Percentiles rank a stretch among this genome's conserved stretches.
Evolutionary conservation across 1,139 yeast species (phyloP).

Genomic region (Komagataea norvegica): DNA sequence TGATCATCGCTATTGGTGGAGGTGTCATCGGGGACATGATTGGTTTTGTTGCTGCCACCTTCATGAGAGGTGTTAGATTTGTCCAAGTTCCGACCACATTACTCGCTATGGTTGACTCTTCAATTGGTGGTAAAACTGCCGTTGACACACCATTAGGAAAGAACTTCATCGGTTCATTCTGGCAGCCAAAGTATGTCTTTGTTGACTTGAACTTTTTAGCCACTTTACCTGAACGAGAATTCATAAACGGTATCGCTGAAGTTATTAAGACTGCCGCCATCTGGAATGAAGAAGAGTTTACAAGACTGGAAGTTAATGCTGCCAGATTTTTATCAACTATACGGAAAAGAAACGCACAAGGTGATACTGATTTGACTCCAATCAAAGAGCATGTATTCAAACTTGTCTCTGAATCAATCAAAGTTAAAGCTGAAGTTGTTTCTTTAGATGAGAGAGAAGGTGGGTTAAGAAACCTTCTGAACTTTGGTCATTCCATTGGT

Average conservation of each 20-base stretch:
- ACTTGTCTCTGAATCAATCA: slow-evolving; percentile 80
- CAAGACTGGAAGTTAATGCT: slow-evolving; percentile 75
- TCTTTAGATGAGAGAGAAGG: slow-evolving; percentile 94
- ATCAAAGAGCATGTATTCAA: slow-evolving; percentile 72
- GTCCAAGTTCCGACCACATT: slow-evolving; percentile 93
- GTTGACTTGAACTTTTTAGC: slow-evolving; percentile 85
- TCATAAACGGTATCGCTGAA: slow-evolving; percentile 98
- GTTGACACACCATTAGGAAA: slow-evolving; percentile 97
- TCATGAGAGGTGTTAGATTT: slow-evolving; percentile 96
- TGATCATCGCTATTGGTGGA: slow-evolving; percentile 93
- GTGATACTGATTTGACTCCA: slow-evolving; percentile 41
- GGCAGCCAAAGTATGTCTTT: slow-evolving; percentile 90
- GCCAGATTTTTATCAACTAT: slow-evolving; percentile 59
- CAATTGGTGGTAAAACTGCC: slow-evolving; percentile 98
- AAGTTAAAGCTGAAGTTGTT: slow-evolving; percentile 91
- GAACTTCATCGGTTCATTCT: slow-evolving; percentile 94
- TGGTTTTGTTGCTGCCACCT: slow-evolving; percentile 97
- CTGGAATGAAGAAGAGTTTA: slow-evolving; percentile 88
- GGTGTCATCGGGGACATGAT: slow-evolving; percentile 99
- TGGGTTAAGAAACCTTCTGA: slow-evolving; percentile 83
- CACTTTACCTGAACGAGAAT: slow-evolving; percentile 87
- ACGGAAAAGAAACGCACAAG: slow-evolving; percentile 37
- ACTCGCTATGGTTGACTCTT: slow-evolving; percentile 96
- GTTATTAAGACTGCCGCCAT: slow-evolving; percentile 98
- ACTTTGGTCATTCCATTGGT: slow-evolving; percentile 97